Percentiles rank a stretch among this genome's conserved stretches.
Evolutionary conservation across 805 yeast genomes (phyloP).

Genomic region (Lipomyces anomalus): DNA sequence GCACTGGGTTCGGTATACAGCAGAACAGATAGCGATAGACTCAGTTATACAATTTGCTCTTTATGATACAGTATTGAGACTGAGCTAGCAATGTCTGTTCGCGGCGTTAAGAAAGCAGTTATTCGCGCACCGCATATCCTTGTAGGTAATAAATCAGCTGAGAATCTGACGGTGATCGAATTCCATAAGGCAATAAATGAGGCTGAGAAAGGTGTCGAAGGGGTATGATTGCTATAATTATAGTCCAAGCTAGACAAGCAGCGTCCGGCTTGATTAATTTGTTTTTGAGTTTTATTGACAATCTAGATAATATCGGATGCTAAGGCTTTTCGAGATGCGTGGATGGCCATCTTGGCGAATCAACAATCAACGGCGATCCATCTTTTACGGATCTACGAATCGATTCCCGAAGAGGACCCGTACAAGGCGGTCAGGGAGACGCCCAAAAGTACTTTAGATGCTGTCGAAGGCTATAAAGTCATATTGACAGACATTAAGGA

Average conservation of each 20-base stretch:
- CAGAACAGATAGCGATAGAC: no score
- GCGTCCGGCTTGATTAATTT: background rate
- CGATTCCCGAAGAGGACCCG: conserved; percentile 29
- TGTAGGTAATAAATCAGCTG: conserved; percentile 33
- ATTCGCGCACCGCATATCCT: conserved; percentile 35
- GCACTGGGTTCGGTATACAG: no score
- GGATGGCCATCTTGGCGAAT: conserved; percentile 25
- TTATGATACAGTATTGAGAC: no score
- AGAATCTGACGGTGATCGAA: conserved; percentile 32
- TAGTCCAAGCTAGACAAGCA: background rate
- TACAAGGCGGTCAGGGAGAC: conserved; percentile 30
- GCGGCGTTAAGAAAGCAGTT: conserved; percentile 36
- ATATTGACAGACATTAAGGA: conserved; percentile 24
- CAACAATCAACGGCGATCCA: conserved; percentile 23
- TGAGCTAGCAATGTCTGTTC: conserved; percentile 27
- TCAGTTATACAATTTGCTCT: no score
- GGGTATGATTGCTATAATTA: conserved; percentile 6
- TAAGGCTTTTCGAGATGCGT: conserved; percentile 25
- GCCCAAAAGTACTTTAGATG: conserved; percentile 27
- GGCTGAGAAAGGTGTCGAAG: conserved; percentile 32
- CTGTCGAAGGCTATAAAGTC: conserved; percentile 28
- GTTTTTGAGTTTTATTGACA: background rate
- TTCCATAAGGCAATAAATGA: conserved; percentile 34
- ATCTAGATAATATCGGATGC: conserved; percentile 24
- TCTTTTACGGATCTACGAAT: conserved; percentile 26